Conservation (phyloP, 23 red algal species). For the Rhodosorus marinus region DNA sequence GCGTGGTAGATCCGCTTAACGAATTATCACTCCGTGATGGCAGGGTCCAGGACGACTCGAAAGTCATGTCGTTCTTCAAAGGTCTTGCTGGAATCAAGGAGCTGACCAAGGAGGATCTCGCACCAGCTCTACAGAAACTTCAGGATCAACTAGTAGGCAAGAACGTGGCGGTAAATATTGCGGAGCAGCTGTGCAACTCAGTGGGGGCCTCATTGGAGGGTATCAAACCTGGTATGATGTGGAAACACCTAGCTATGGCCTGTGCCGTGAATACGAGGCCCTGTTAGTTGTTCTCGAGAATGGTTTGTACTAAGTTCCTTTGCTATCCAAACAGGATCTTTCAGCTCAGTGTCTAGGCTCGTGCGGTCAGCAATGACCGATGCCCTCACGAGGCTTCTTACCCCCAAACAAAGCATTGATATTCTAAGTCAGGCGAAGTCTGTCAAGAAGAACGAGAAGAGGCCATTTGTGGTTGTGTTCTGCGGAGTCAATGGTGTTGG, state of each 20-base stretch:
- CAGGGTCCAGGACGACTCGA: slow-evolving; percentile 38
- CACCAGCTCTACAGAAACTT: slow-evolving; percentile 38
- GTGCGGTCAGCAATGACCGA: slow-evolving; percentile 56
- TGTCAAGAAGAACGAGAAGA: slow-evolving; percentile 5
- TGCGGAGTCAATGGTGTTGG: slow-evolving; percentile 96
- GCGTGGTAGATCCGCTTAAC: neutral
- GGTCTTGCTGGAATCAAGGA: slow-evolving; percentile 9
- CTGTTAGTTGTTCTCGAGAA: too few species aligned
- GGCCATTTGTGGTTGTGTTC: slow-evolving; percentile 78
- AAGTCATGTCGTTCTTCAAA: slow-evolving; percentile 10
- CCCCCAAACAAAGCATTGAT: slow-evolving; percentile 38
- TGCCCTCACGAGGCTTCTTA: slow-evolving; percentile 54
- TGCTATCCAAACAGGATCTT: too few species aligned
- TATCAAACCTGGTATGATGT: slow-evolving; percentile 18
- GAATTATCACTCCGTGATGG: neutral
- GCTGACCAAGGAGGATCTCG: slow-evolving; percentile 32
- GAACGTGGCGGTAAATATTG: slow-evolving; percentile 80
- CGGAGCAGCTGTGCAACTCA: slow-evolving; percentile 58
- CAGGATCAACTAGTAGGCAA: slow-evolving; percentile 40
- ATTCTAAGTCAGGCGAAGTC: slow-evolving; percentile 28
- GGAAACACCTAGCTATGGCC: too few species aligned
- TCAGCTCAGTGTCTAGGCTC: slow-evolving; percentile 14
- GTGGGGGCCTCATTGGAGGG: slow-evolving; percentile 43
- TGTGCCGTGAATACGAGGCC: too few species aligned
- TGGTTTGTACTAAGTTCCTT: too few species aligned